Conservation (phyloP, 148 eudicot species). For the Spergularia bocconei region DNA sequence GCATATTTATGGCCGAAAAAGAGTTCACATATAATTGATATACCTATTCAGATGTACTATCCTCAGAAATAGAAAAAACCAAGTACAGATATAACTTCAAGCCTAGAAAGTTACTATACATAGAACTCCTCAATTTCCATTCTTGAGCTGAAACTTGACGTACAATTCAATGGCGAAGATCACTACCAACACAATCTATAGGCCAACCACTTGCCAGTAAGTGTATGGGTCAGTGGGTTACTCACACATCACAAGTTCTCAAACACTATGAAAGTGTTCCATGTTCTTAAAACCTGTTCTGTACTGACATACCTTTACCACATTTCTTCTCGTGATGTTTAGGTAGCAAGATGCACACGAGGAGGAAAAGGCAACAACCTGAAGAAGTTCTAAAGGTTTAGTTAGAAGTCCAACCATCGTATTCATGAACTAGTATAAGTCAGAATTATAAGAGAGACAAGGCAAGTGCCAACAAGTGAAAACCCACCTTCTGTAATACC, state of each 20-base stretch:
- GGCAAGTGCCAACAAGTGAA: neutral
- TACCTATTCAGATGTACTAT: neutral
- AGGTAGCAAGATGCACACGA: conserved; percentile 51
- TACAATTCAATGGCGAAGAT: neutral
- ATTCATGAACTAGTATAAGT: neutral
- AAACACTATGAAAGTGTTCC: neutral
- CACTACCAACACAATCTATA: neutral
- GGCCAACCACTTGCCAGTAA: neutral
- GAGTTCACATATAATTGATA: neutral
- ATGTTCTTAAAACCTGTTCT: neutral
- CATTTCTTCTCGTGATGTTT: conserved; percentile 58
- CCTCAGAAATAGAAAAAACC: too few species aligned
- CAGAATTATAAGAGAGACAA: neutral
- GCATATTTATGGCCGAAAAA: neutral
- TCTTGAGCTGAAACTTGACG: too few species aligned
- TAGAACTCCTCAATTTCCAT: too few species aligned
- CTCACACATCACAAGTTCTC: conserved; percentile 4
- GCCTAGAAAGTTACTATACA: too few species aligned
- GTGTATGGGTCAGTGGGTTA: neutral
- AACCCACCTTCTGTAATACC: conserved; percentile 65
- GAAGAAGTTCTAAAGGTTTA: conserved; percentile 22
- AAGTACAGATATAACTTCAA: neutral
- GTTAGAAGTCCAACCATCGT: too few species aligned
- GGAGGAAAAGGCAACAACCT: conserved; percentile 74
- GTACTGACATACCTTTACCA: conserved; percentile 53